Base-by-base conservation (phyloP, 2,329 filamentous ascomycete genomes). In the Aspergillus tamarii region DNA sequence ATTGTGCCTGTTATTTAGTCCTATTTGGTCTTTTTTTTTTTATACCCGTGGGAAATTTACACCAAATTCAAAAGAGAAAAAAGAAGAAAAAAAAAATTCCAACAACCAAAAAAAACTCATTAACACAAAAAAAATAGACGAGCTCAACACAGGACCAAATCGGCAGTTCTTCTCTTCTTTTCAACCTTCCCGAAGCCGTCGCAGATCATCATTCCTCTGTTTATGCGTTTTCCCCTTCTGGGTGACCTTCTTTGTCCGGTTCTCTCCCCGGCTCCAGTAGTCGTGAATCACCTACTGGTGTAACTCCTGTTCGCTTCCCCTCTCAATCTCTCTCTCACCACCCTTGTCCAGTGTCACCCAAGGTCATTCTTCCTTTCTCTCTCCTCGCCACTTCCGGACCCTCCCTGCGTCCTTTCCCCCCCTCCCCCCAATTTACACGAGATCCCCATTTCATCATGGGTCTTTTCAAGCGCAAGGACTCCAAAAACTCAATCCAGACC, bases 381-480 rank as follows among this genome's bases (percentile, higher is more conserved):
- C 39, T 23, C 46, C 46, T 53, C 48, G 28, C 48, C 60, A 56
- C 16, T 39, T 39, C 21, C 9, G 50, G 36, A 36, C 39, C 50
- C 32, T 16, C 19, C 59, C 43, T 16, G n/a, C 50, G 50, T 55
- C 55, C 41, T 52, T 14, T 14, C 12, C 12, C 11, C 32, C 34
- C 12, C 34, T 2, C 32, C 34, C 36, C 50, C 56, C 56, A 26
- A 57, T 53, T 48, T 16, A 36, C 52, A n/a, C 23, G 39, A 53
- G 45, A 48, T 46, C 32, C 39, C 52, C 34, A 46, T 19, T n/a
- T 64, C 68, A 64, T 62, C 68, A 82, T 82, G 80, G 80, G 79
- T 65, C 71, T 82, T 61, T 82, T 83, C 72, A 81, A 78, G 72
- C 79, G 79, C 70, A 82, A 80, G 66, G 80, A 82, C 66, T 77